A percentile compares a stretch with the other conserved stretches of the same genome.
phyloP scores from a whole-genome alignment of 257 asterid species.

The Anisodus acutangulus region DNA sequence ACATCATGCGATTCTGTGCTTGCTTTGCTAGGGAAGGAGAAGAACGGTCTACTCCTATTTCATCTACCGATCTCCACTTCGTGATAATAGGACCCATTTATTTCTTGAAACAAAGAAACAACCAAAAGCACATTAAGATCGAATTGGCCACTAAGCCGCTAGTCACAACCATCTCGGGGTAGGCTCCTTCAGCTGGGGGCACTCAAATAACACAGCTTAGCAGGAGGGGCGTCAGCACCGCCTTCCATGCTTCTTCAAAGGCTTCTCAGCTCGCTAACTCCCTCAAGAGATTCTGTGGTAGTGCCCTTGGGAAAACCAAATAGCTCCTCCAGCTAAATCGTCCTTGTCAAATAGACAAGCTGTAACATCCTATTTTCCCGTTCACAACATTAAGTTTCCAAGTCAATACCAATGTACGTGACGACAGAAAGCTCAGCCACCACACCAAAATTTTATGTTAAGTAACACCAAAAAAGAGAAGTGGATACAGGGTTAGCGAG shows the following conservation, averaged over 20 bases:
- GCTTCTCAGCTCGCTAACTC: not conserved
- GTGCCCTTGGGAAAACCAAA: not conserved
- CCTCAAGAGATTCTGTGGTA: not conserved
- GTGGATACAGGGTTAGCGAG: not conserved
- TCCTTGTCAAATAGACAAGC: not conserved
- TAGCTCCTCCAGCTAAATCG: not conserved
- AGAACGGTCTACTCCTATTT: not conserved
- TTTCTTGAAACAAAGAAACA: not conserved
- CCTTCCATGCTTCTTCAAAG: not conserved
- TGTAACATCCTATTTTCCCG: not conserved
- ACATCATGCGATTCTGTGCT: not conserved
- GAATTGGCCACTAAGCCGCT: not conserved
- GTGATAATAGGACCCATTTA: not conserved
- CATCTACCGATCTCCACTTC: not conserved
- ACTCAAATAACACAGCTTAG: not conserved
- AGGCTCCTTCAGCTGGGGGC: not conserved
- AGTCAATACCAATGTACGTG: not conserved
- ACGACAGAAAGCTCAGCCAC: not conserved
- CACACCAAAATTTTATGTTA: not conserved
- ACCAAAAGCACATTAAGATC: not conserved
- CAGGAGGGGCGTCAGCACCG: not conserved
- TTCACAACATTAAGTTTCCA: not conserved
- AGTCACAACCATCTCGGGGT: not conserved
- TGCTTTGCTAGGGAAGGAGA: not conserved
- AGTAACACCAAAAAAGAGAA: not conserved